Evolutionary conservation across 495 filamentous ascomycete genomes (phyloP).

Genomic region (Margaritispora aquatica): DNA sequence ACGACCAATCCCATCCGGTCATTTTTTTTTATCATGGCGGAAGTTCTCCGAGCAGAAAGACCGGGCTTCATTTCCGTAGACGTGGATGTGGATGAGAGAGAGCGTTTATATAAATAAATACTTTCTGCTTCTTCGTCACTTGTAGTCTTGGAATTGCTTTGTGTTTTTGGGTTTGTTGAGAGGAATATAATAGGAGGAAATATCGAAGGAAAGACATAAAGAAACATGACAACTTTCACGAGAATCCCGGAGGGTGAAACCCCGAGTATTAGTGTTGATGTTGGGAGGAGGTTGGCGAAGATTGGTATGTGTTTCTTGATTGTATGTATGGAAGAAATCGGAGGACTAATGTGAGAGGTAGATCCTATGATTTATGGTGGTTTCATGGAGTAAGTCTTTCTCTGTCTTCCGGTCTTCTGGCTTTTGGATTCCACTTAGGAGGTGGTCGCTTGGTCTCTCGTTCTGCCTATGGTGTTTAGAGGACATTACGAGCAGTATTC

Average conservation of each 20-base stretch:
- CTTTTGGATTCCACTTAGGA: neutral
- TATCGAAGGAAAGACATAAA: conserved; percentile 16
- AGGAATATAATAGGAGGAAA: no score
- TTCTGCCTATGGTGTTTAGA: neutral
- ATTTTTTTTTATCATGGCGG: no score
- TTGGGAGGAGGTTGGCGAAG: conserved; percentile 52
- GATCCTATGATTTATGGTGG: conserved; percentile 62
- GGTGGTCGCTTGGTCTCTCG: neutral
- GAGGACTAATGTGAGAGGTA: conserved; percentile 3
- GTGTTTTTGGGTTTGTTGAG: no score
- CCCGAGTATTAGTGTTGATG: conserved; percentile 55
- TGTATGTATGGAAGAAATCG: neutral
- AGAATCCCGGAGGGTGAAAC: conserved; percentile 49
- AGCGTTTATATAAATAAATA: no score
- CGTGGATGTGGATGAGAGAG: no score
- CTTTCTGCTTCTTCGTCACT: neutral
- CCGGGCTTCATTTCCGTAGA: no score
- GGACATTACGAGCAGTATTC: no score
- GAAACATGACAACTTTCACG: conserved; percentile 68
- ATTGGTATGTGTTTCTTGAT: conserved; percentile 52
- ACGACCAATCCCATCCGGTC: neutral
- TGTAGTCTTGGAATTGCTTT: no score
- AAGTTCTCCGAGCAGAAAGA: neutral
- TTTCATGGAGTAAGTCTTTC: conserved; percentile 60
- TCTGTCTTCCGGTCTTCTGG: neutral